Evolutionary conservation across 2,329 filamentous ascomycete species (phyloP).

Genomic region (Aspergillus sp.): DNA sequence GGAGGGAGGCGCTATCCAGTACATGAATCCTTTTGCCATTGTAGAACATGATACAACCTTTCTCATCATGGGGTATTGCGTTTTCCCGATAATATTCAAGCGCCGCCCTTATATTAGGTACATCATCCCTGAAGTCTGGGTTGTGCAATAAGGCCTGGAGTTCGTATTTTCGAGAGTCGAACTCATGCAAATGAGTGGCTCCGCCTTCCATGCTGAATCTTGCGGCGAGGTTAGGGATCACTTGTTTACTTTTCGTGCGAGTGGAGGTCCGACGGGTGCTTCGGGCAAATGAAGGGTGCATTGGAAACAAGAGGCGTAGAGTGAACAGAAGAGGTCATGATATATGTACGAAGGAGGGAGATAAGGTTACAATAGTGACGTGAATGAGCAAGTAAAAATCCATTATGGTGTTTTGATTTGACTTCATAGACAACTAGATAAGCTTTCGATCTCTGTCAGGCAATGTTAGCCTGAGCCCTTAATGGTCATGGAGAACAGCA

Average conservation of each 20-base stretch:
- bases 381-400: background rate
- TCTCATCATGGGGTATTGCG: background rate
- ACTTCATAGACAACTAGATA: background rate
- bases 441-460: background rate
- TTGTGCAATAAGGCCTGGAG: background rate
- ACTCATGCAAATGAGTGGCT: background rate
- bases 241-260: background rate
- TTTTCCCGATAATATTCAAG: background rate
- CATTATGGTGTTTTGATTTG: background rate
- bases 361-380: background rate
- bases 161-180: too few species aligned
- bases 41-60: background rate
- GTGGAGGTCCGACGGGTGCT: background rate
- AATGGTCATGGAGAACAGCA: background rate
- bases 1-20: background rate
- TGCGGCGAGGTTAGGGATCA: background rate
- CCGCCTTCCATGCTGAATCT: background rate
- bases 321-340: background rate
- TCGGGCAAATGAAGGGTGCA: background rate
- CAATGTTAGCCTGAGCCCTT: conserved; percentile 1
- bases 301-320: background rate
- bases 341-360: background rate
- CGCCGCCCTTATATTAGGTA: background rate
- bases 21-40: background rate
- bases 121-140: background rate